Conservation (phyloP, 2,329 filamentous ascomycete species). For the Arachnopeziza araneosa region DNA sequence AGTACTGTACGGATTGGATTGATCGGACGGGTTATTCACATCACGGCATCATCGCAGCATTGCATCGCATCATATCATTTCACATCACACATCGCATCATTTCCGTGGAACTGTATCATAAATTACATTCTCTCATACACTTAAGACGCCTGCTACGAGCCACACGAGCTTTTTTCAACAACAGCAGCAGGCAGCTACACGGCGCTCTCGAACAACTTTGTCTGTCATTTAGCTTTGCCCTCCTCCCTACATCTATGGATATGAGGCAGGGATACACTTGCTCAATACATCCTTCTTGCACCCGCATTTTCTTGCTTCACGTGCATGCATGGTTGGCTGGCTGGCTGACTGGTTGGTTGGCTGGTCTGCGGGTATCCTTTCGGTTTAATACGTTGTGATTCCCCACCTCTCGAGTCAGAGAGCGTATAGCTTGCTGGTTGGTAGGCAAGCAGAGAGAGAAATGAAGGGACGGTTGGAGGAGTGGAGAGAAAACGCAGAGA, state of each 20-base stretch:
- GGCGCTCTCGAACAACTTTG: neutral
- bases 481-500: no score
- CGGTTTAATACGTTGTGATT: neutral
- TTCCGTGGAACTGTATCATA: neutral
- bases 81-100: neutral
- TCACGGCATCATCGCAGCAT: neutral
- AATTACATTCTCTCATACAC: neutral
- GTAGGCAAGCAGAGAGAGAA: no score
- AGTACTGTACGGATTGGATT: neutral
- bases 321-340: neutral
- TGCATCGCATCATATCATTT: neutral
- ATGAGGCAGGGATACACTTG: no score
- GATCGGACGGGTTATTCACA: no score
- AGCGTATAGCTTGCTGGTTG: no score
- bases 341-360: neutral
- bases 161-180: neutral
- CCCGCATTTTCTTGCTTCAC: no score
- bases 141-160: neutral
- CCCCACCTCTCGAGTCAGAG: no score
- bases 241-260: no score
- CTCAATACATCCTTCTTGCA: no score
- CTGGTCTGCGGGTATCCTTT: neutral
- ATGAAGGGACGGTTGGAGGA: no score
- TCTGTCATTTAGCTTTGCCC: no score
- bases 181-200: neutral